Percentiles rank a stretch among this genome's conserved stretches.
phyloP scores from a whole-genome alignment of 1,284 basidiomycete species.

The Sporisorium reilianum region DNA sequence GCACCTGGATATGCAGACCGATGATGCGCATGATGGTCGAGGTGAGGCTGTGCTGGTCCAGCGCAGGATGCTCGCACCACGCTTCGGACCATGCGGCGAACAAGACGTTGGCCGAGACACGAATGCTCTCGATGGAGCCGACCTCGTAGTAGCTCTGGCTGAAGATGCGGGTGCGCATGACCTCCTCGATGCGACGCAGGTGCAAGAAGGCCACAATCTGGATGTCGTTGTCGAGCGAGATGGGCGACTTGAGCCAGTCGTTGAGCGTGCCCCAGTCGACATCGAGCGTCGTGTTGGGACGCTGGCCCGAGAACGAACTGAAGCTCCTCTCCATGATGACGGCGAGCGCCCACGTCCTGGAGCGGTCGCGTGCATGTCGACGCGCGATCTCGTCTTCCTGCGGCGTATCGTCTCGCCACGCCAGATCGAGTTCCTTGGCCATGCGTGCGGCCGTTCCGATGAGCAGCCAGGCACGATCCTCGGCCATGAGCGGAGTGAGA shows the following conservation, averaged over 20 bases:
- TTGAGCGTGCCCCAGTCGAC: constrained; percentile 50
- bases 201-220: constrained; percentile 47
- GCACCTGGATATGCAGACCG: constrained; percentile 47
- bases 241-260: constrained; percentile 49
- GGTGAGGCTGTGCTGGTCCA: constrained; percentile 37
- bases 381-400: constrained; percentile 39
- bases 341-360: constrained; percentile 46
- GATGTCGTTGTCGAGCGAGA: constrained; percentile 43
- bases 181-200: constrained; percentile 48
- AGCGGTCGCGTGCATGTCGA: constrained; percentile 46
- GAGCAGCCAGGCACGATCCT: constrained; percentile 48
- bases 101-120: constrained; percentile 46
- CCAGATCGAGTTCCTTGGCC: constrained; percentile 48
- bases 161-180: constrained; percentile 50
- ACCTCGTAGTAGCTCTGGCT: constrained; percentile 54
- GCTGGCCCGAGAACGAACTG: constrained; percentile 48
- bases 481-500: constrained; percentile 49
- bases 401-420: constrained; percentile 41
- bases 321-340: constrained; percentile 54
- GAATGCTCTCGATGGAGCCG: constrained; percentile 51
- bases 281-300: constrained; percentile 49
- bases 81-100: constrained; percentile 48
- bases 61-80: constrained; percentile 48
- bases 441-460: constrained; percentile 51
- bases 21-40: constrained; percentile 51